Conservation (phyloP, 2,329 filamentous ascomycete species). For the Fusarium sp. region DNA sequence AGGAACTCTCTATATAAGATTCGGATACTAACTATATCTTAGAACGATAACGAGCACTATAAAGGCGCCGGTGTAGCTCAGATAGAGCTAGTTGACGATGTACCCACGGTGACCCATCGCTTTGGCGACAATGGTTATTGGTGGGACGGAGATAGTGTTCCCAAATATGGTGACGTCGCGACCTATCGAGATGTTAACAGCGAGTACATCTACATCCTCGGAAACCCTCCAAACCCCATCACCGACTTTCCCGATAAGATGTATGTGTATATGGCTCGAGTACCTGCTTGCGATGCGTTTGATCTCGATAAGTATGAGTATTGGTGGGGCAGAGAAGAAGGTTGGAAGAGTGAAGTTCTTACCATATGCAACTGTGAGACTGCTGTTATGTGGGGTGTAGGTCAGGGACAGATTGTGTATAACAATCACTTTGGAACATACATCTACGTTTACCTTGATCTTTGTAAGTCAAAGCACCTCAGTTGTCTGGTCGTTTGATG, state of each 20-base stretch:
- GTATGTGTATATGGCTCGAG: slow-evolving; percentile 57
- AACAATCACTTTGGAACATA: slow-evolving; percentile 55
- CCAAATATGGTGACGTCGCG: slow-evolving; percentile 58
- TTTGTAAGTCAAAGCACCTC: slow-evolving; percentile 18
- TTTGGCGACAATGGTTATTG: slow-evolving; percentile 50
- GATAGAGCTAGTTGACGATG: slow-evolving; percentile 52
- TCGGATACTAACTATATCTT: too few relatives aligned
- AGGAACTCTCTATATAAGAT: accelerated
- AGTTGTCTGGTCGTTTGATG: accelerated
- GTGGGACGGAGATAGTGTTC: slow-evolving; percentile 52
- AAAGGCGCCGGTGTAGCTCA: slow-evolving; percentile 56
- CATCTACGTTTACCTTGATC: slow-evolving; percentile 53
- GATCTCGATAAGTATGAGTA: slow-evolving; percentile 58
- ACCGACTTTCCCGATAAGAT: slow-evolving; percentile 42
- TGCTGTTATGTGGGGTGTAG: slow-evolving; percentile 56
- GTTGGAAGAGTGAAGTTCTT: slow-evolving; percentile 55
- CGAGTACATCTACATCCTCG: slow-evolving; percentile 57
- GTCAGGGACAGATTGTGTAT: slow-evolving; percentile 58
- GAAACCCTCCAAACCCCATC: slow-evolving; percentile 55
- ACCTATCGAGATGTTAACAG: slow-evolving; percentile 57
- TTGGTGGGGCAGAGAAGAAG: slow-evolving; percentile 57
- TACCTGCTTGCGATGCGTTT: slow-evolving; percentile 54
- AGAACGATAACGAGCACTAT: slow-evolving; percentile 55
- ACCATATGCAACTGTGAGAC: slow-evolving; percentile 54
- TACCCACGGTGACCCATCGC: slow-evolving; percentile 55